Evolutionary conservation across 495 filamentous ascomycete species (phyloP), one percentile per base, ranked within the genome.

Genomic region (Neurospora tetrasperma): DNA sequence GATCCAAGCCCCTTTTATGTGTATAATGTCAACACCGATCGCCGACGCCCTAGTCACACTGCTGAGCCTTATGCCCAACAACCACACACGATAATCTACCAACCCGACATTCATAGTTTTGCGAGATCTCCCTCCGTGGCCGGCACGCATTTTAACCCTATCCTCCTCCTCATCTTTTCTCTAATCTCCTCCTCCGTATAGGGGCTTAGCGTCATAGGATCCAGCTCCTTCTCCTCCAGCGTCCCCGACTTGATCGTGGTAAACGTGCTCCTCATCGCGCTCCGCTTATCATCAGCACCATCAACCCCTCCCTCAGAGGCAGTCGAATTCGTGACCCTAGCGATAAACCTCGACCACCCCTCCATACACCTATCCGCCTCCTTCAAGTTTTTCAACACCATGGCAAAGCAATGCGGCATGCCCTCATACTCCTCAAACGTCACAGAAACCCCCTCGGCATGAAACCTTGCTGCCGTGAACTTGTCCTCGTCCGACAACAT

Each of bases 351-450:
- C 0, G 86, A 83, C 82, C 89, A 86, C 23, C 85, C 80, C 10
- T 87, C 79, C 66, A 90, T 86, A 76, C 88, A 91, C 66, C 83
- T 79, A 71, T 80, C 81, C 2, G 85, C 77, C 7, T 83, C 86
- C 1, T 80, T 71, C 1, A 87, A 75, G n/a, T 76, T 78, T n/a
- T 84, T 80, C 72, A 97, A 81, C 0, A 96, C 69, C 74, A 90
- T 75, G 0, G 85, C 89, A 78, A 96, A 97, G 73, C 91, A 92
- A 78, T 98, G 95, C 62, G 94, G 94, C 93, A 97, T 96, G 1
- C 89, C 91, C 80, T 95, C 92, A 75, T 89, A 97, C 80, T 93
- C 86, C 76, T 94, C 89, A 46, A 89, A 91, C 42, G 88, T 82
- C 6, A 97, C 88, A 1, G 79, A 75, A 1, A 91, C 92, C 14